A percentile compares a stretch with the other conserved stretches of the same genome.
Conservation (phyloP, 352 stramenopile species). For the Globisporangium takayamanum region DNA sequence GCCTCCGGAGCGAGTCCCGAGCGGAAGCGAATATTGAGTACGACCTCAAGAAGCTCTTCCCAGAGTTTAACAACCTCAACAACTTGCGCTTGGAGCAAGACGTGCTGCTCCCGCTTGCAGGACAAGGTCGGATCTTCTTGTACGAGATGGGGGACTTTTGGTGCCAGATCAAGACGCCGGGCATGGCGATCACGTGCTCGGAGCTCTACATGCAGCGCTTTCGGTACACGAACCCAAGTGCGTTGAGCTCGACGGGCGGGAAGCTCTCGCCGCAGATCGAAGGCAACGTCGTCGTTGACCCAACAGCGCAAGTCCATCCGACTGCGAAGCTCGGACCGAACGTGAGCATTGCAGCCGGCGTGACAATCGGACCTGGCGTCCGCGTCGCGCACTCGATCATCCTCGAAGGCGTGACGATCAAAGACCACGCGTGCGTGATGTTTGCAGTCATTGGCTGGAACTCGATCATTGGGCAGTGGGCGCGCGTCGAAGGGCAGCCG, state of each 20-base stretch:
- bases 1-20: constrained; percentile 68
- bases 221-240: constrained; percentile 83
- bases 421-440: constrained; percentile 83
- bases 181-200: constrained; percentile 87
- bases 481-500: constrained; percentile 74
- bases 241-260: constrained; percentile 67
- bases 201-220: constrained; percentile 90
- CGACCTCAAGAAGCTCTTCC: constrained; percentile 83
- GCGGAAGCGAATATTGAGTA: constrained; percentile 66
- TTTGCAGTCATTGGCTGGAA: constrained; percentile 88
- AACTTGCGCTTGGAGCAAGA: constrained; percentile 83
- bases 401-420: constrained; percentile 83
- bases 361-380: constrained; percentile 75
- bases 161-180: constrained; percentile 88
- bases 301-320: constrained; percentile 72
- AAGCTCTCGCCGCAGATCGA: constrained; percentile 84
- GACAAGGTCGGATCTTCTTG: constrained; percentile 64
- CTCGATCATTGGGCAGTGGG: constrained; percentile 85
- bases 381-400: constrained; percentile 86
- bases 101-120: constrained; percentile 72
- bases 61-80: constrained; percentile 82
- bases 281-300: constrained; percentile 83
- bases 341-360: constrained; percentile 77
- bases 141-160: constrained; percentile 86
- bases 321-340: constrained; percentile 84